Evolutionary conservation across 2,329 filamentous ascomycete species (phyloP), one percentile per base, ranked within the genome.

Genomic region (Paraphaeosphaeria minitans): DNA sequence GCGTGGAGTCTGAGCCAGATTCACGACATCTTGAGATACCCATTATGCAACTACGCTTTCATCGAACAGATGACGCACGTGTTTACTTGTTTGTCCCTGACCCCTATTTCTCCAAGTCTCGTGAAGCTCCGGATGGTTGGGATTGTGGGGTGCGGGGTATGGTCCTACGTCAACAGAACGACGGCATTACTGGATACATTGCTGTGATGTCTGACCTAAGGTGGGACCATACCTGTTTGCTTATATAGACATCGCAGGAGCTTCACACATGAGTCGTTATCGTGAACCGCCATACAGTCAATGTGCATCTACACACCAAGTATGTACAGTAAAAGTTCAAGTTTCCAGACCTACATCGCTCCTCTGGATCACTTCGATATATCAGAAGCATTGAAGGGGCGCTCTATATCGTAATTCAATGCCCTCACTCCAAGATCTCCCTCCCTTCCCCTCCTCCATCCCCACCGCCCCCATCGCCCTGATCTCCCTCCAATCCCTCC

Each of bases 1-100:
- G 60, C 72, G 75, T n/a, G 58, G 52, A 46, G 64, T 54, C 33
- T 69, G 56, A 64, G 53, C 13, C 16, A 43, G 53, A 22, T 29
- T 55, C 51, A 62, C 21, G 42, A 46, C 60, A 43, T 21, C 10
- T 12, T 22, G 19, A 53, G 58, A 59, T 64, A 61, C 61, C 60
- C 43, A 39, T 22, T 35, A 41, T 37, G 55, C 57, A 57, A 49
- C 22, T 21, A 19, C 19, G 22, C n/a, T 19, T 42, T 39, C 19
- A 12, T 49, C 33, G 47, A 24, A 51, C 19, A 51, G 33, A 14
- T 33, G n/a, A 5, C 29, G 9, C 29, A 8, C 29, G 2, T 8
- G 29, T 31, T 12, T 12, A 31, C 29, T 31, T 31, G 29, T 2
- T 8, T 31, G 29, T 31, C 29, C 27, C 29, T 31, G 9, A 31